Evolutionary conservation across 306 rosid genomes (phyloP).

Genomic region (Casuarina cunninghamiana): DNA sequence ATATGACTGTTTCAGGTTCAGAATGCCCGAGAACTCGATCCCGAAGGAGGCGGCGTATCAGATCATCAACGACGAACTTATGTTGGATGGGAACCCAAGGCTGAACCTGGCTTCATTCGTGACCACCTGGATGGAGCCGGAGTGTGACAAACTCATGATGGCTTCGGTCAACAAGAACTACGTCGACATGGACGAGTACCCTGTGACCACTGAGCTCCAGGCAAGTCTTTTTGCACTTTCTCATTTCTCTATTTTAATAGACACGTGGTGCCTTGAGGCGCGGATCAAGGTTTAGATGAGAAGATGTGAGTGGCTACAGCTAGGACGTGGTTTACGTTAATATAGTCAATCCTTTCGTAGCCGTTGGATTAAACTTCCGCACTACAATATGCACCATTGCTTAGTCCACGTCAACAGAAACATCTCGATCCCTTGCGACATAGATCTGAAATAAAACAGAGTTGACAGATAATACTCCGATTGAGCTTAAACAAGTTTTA

Average conservation of each 20-base stretch:
- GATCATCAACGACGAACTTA: slow-evolving; percentile 58
- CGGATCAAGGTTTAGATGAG: too few relatives aligned
- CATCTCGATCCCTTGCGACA: too few relatives aligned
- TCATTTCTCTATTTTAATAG: background rate
- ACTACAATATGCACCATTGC: too few relatives aligned
- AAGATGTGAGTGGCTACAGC: background rate
- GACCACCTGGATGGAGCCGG: slow-evolving; percentile 72
- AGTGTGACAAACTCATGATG: slow-evolving; percentile 58
- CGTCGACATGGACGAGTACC: slow-evolving; percentile 66
- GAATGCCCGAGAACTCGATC: slow-evolving; percentile 51
- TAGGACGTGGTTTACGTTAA: background rate
- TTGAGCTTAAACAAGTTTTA: too few relatives aligned
- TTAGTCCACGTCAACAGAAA: too few relatives aligned
- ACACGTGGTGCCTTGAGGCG: background rate
- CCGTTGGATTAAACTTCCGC: background rate
- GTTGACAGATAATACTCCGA: too few relatives aligned
- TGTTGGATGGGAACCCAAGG: slow-evolving; percentile 61
- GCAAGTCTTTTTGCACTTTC: slow-evolving; percentile 4
- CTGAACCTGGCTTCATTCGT: slow-evolving; percentile 58
- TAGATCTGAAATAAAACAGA: too few relatives aligned
- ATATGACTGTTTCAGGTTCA: slow-evolving; percentile 31
- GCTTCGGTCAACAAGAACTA: slow-evolving; percentile 53
- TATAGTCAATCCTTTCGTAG: background rate
- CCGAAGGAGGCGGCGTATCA: slow-evolving; percentile 61
- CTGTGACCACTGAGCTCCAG: slow-evolving; percentile 64